Conservation (phyloP, 371 early-diverging fungal genomes). For the Rhizomucor pusillus region DNA sequence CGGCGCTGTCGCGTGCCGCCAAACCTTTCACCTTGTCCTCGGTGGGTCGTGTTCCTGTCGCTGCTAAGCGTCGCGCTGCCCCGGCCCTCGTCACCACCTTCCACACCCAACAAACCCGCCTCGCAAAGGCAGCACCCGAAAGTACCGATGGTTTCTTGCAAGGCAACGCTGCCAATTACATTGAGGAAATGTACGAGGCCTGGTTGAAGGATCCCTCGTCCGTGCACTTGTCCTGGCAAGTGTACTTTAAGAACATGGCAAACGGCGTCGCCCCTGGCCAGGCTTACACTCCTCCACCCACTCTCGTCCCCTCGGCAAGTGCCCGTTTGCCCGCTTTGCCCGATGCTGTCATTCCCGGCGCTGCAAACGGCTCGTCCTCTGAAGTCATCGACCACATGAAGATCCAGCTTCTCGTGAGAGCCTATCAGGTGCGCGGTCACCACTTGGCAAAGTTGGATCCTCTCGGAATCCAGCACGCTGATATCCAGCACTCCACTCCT, state of each 20-base stretch:
- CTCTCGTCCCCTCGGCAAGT: slow-evolving; percentile 67
- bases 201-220: slow-evolving; percentile 91
- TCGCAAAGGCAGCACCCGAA: slow-evolving; percentile 16
- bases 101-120: slow-evolving; percentile 17
- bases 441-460: slow-evolving; percentile 94
- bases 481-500: slow-evolving; percentile 60
- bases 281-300: slow-evolving; percentile 83
- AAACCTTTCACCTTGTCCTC: slow-evolving; percentile 9
- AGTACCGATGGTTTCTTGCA: slow-evolving; percentile 19
- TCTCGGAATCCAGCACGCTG: slow-evolving; percentile 76
- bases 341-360: slow-evolving; percentile 28
- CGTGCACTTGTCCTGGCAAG: slow-evolving; percentile 96
- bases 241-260: slow-evolving; percentile 86
- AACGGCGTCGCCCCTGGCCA: slow-evolving; percentile 55
- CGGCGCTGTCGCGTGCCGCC: slow-evolving; percentile 21
- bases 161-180: slow-evolving; percentile 55
- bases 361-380: slow-evolving; percentile 37
- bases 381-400: slow-evolving; percentile 93
- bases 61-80: neutral
- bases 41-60: slow-evolving; percentile 10
- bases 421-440: slow-evolving; percentile 94
- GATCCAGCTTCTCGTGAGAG: slow-evolving; percentile 93
- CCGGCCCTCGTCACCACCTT: slow-evolving; percentile 7
- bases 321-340: slow-evolving; percentile 67
- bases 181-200: slow-evolving; percentile 95